A percentile compares a stretch with the other conserved stretches of the same genome.
phyloP scores from a whole-genome alignment of 148 eudicot species.

The Cornus florida region DNA sequence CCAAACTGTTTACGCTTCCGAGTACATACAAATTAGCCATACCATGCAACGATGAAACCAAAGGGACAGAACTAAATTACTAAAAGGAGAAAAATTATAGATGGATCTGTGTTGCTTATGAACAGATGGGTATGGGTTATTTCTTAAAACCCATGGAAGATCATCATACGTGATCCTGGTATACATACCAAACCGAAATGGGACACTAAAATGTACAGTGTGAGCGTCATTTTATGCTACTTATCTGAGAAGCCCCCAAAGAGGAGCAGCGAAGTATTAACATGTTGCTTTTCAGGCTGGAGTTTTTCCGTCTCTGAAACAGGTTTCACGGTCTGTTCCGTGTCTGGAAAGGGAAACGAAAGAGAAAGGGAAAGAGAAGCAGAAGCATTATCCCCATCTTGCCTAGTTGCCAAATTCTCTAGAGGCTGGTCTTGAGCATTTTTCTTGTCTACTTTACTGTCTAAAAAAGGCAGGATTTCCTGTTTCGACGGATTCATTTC shows the following conservation, averaged over 20 bases:
- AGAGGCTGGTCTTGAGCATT: conserved; percentile 21
- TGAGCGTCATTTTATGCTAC: conserved; percentile 28
- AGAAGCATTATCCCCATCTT: conserved; percentile 52
- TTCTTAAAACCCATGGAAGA: conserved; percentile 22
- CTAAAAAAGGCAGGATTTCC: conserved; percentile 34
- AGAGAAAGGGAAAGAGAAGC: conserved; percentile 86
- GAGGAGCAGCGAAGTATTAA: conserved; percentile 42
- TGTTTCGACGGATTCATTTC: conserved; percentile 41
- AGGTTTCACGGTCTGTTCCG: conserved; percentile 30
- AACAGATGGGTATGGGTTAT: conserved; percentile 4
- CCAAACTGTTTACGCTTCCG: conserved; percentile 2
- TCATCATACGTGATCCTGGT: conserved; percentile 13
- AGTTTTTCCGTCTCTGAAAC: conserved; percentile 10
- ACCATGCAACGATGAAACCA: no score
- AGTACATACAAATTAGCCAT: conserved; percentile 8
- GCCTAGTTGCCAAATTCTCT: conserved; percentile 27
- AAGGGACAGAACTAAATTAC: no score
- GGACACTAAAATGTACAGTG: conserved; percentile 17
- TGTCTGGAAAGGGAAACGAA: conserved; percentile 64
- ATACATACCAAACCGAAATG: background rate
- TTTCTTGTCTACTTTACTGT: conserved; percentile 35
- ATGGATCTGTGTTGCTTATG: conserved; percentile 26
- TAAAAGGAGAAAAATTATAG: conserved; percentile 15
- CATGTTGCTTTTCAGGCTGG: conserved; percentile 32
- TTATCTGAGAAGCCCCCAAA: conserved; percentile 53